A percentile compares a stretch with the other conserved stretches of the same genome.
Evolutionary conservation across 225 moss, liverwort and hornwort species (phyloP).

Genomic region (Asterella californica): DNA sequence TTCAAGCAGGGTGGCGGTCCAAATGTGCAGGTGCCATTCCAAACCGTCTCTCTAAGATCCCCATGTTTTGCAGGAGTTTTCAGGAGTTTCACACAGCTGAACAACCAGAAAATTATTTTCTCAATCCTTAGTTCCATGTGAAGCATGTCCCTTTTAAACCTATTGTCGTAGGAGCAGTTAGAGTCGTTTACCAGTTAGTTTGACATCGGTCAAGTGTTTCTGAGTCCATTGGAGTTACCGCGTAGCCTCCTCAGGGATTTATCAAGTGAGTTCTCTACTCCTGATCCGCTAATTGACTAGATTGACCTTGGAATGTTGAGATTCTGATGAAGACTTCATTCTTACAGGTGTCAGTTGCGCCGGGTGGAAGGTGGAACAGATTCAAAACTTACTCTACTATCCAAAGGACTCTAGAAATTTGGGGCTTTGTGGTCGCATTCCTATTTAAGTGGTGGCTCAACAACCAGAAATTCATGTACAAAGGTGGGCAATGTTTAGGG

Average conservation of each 20-base stretch:
- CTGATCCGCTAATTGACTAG: neutral
- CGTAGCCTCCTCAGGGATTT: neutral
- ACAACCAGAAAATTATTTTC: too few relatives aligned
- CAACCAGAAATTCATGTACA: slow-evolving; percentile 88
- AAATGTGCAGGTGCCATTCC: slow-evolving; percentile 33
- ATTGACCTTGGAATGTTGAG: too few relatives aligned
- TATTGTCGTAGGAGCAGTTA: too few relatives aligned
- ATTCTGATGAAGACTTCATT: neutral
- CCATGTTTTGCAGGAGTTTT: neutral
- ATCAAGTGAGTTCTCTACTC: neutral
- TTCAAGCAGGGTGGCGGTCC: slow-evolving; percentile 48
- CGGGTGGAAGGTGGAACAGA: slow-evolving; percentile 93
- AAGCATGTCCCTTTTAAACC: neutral
- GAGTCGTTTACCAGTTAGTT: too few relatives aligned
- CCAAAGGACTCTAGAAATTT: slow-evolving; percentile 85
- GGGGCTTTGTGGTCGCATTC: slow-evolving; percentile 83
- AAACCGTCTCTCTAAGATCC: neutral
- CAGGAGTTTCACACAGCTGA: too few relatives aligned
- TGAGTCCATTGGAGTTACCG: neutral
- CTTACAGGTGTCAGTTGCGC: slow-evolving; percentile 69
- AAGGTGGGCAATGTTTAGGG: slow-evolving; percentile 36
- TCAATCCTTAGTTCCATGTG: neutral
- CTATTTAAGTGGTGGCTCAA: slow-evolving; percentile 83
- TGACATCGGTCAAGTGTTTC: too few relatives aligned
- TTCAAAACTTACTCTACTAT: slow-evolving; percentile 98